Percentiles rank a stretch among this genome's conserved stretches.
These are phyloP conservation scores for Wickerhamiella allomyrinae DNA, from an alignment of 805 yeast species.

Conservation along the genomic window DNA sequence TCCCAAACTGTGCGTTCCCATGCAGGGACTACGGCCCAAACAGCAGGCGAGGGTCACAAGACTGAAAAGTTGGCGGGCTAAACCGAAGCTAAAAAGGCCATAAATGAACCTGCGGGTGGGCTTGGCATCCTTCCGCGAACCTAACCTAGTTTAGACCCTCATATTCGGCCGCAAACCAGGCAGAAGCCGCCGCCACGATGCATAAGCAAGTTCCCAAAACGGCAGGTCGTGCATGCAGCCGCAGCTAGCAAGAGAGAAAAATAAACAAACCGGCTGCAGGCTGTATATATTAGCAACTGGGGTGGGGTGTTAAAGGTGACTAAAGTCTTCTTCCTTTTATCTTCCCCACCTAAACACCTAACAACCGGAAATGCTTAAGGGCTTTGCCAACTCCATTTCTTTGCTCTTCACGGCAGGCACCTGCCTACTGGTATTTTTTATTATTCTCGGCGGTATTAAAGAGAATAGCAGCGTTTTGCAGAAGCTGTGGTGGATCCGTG, in stretches of 20 bases:
- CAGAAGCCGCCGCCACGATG: neutral
- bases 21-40: neutral
- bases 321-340: neutral
- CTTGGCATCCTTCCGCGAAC: no score
- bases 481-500: conserved; percentile 67
- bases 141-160: no score
- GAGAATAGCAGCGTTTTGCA: conserved; percentile 40
- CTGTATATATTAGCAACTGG: neutral
- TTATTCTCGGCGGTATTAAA: conserved; percentile 51
- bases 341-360: neutral
- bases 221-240: neutral
- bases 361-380: neutral
- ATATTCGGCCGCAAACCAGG: neutral
- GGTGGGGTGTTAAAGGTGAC: neutral
- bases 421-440: conserved; percentile 41
- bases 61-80: no score
- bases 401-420: conserved; percentile 31
- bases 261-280: neutral
- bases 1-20: neutral
- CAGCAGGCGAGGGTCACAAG: no score
- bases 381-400: conserved; percentile 15
- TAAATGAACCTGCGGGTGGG: no score
- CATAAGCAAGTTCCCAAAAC: conserved; percentile 1
- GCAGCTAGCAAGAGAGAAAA: conserved; percentile 1
- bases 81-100: no score